Percentiles rank a stretch among this genome's conserved stretches.
phyloP scores from a whole-genome alignment of 2,329 filamentous ascomycete species.

The Penicillium polonicum region DNA sequence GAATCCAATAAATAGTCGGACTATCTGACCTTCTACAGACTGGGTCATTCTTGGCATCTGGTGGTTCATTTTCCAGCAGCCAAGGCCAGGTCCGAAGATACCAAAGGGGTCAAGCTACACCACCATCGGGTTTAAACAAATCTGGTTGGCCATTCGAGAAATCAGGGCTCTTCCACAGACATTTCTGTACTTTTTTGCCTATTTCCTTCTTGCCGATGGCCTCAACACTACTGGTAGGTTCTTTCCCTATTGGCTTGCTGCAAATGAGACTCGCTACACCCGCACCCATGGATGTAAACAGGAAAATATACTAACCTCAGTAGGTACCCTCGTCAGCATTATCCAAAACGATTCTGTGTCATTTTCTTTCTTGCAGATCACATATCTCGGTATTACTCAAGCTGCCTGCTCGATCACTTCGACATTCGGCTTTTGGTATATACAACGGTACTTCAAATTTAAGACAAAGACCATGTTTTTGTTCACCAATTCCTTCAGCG shows the following conservation, averaged over 20 bases:
- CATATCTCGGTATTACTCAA: slow-evolving; percentile 44
- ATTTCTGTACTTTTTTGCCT: slow-evolving; percentile 44
- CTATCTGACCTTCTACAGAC: slow-evolving; percentile 27
- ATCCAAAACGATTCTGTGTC: slow-evolving; percentile 44
- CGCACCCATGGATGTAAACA: neutral
- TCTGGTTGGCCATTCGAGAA: slow-evolving; percentile 41
- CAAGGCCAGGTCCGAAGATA: slow-evolving; percentile 40
- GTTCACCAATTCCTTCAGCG: slow-evolving; percentile 43
- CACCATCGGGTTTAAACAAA: slow-evolving; percentile 46
- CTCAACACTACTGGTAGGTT: slow-evolving; percentile 41
- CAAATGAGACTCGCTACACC: neutral
- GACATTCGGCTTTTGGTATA: slow-evolving; percentile 46
- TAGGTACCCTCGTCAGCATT: slow-evolving; percentile 39
- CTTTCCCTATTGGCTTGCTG: too few species aligned
- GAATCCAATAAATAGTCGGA: too few species aligned
- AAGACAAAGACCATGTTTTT: slow-evolving; percentile 46
- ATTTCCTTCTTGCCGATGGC: slow-evolving; percentile 45
- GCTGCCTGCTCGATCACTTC: slow-evolving; percentile 40
- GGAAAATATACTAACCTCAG: neutral
- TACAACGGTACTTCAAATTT: slow-evolving; percentile 44
- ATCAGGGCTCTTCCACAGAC: slow-evolving; percentile 42
- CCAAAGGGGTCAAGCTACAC: slow-evolving; percentile 42
- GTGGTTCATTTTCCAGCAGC: slow-evolving; percentile 47
- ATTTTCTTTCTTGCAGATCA: slow-evolving; percentile 45
- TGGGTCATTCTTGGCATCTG: slow-evolving; percentile 45